Conservation (phyloP, 2,329 filamentous ascomycete genomes). For the Colletotrichum sp. region DNA sequence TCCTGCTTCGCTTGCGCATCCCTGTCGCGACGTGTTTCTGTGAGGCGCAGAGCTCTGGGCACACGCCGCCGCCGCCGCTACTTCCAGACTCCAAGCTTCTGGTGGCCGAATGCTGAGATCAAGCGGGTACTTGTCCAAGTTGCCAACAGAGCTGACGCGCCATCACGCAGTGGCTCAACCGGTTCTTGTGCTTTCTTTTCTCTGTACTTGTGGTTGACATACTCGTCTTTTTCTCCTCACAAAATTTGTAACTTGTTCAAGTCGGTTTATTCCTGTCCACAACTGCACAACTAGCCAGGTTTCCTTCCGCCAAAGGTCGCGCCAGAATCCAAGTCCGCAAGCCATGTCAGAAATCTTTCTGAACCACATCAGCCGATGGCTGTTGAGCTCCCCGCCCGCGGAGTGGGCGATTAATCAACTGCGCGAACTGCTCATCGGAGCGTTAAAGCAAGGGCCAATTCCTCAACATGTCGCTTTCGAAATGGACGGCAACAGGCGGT, state of each 20-base stretch:
- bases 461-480: conserved; percentile 98
- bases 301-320: not conserved
- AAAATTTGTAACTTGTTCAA: not conserved
- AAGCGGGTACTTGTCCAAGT: conserved; percentile 15
- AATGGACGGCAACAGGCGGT: conserved; percentile 97
- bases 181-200: not conserved
- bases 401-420: conserved; percentile 86
- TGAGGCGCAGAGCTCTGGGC: conserved; percentile 22
- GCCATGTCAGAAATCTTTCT: conserved; percentile 62
- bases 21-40: conserved; percentile 18
- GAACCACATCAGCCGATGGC: conserved; percentile 65
- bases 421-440: conserved; percentile 85
- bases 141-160: conserved; percentile 15
- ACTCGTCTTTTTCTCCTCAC: not conserved
- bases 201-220: not conserved
- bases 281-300: not conserved
- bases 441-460: conserved; percentile 87
- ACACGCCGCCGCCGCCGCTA: conserved; percentile 18
- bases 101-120: conserved; percentile 1
- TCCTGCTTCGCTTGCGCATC: conserved; percentile 7
- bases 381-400: conserved; percentile 86
- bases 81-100: conserved; percentile 14
- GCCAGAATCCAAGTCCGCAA: not conserved
- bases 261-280: not conserved
- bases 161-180: conserved; percentile 1